Conservation (phyloP, 163 green algal genomes). For the Scenedesmus sp. region DNA sequence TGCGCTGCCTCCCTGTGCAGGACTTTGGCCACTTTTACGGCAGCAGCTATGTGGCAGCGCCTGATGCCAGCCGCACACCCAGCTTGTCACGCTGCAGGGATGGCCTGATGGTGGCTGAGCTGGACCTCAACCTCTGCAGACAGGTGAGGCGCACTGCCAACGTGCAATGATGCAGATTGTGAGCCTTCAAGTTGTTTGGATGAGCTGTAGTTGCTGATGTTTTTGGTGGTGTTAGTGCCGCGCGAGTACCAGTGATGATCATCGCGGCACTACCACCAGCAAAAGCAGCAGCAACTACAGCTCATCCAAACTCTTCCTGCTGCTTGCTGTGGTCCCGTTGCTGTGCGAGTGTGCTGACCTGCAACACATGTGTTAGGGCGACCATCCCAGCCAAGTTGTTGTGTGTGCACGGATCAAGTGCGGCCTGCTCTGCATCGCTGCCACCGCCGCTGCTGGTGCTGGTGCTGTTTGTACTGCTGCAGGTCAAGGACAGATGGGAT, state of each 20-base stretch:
- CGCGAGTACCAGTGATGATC: too few species aligned
- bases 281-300: too few species aligned
- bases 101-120: constrained; percentile 91
- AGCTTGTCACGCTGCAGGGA: constrained; percentile 84
- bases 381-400: too few species aligned
- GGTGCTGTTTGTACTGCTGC: constrained; percentile 35
- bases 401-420: too few species aligned
- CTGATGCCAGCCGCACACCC: constrained; percentile 91
- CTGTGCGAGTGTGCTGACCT: too few species aligned
- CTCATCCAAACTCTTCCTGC: too few species aligned
- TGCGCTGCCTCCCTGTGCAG: constrained; percentile 43
- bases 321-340: too few species aligned
- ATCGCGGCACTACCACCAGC: too few species aligned
- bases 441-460: constrained; percentile 18
- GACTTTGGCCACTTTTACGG: constrained; percentile 99
- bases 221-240: not conserved
- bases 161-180: too few species aligned
- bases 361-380: too few species aligned
- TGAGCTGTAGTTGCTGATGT: not conserved
- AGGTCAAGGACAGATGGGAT: constrained; percentile 95
- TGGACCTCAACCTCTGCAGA: constrained; percentile 92
- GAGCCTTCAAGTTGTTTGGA: too few species aligned
- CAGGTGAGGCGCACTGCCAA: too few species aligned
- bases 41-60: constrained; percentile 94
- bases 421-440: not conserved